phyloP scores from a whole-genome alignment of 805 yeast species.

The Kuraishia piskuri region DNA sequence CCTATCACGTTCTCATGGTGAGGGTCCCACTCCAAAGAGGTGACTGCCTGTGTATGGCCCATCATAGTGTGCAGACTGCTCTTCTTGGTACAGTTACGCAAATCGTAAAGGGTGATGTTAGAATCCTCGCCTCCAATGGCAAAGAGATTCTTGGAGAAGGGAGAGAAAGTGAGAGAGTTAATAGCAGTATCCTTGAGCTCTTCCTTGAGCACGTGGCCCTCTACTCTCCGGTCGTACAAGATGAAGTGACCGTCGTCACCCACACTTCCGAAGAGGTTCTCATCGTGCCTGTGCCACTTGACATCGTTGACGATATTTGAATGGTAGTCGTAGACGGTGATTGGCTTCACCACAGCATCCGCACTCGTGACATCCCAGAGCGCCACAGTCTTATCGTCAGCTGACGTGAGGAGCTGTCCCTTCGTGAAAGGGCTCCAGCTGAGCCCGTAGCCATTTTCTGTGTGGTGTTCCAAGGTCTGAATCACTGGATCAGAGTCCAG shows the following conservation, averaged over 20 bases:
- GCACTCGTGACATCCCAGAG: conserved; percentile 41
- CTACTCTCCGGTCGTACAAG: conserved; percentile 43
- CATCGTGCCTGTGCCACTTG: conserved; percentile 55
- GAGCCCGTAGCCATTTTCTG: conserved; percentile 67
- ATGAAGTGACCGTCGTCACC: conserved; percentile 58
- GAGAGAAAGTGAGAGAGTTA: conserved; percentile 60
- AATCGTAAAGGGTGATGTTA: conserved; percentile 56
- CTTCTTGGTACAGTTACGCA: conserved; percentile 32
- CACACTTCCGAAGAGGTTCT: conserved; percentile 55
- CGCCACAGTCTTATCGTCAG: conserved; percentile 61
- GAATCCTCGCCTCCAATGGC: conserved; percentile 69
- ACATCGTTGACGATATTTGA: conserved; percentile 65
- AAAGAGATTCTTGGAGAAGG: conserved; percentile 46
- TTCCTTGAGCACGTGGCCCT: conserved; percentile 14
- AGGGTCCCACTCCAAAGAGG: conserved; percentile 71
- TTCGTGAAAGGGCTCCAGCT: conserved; percentile 47
- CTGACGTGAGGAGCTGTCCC: conserved; percentile 47
- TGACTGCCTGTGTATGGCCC: conserved; percentile 72
- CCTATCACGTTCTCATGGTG: conserved; percentile 70
- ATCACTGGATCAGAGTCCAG: conserved; percentile 18
- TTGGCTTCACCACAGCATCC: conserved; percentile 13
- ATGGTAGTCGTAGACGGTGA: conserved; percentile 29
- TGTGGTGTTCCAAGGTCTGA: conserved; percentile 39
- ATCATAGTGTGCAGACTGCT: conserved; percentile 59
- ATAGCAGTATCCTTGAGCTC: conserved; percentile 30